Base-by-base conservation (phyloP, 805 yeast genomes). In the Schwanniomyces yamadae region DNA sequence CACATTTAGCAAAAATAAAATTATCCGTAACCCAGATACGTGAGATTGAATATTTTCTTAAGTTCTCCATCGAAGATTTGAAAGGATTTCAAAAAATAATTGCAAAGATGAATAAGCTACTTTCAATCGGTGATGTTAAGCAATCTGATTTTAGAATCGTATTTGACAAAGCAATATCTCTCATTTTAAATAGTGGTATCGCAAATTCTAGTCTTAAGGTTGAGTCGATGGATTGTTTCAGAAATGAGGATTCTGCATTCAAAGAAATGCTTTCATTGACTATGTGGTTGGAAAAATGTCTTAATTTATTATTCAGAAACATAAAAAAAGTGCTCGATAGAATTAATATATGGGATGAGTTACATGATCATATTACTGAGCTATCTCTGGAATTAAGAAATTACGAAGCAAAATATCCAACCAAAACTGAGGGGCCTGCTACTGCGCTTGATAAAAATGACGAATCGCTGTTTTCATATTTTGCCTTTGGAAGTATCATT, bases 11-110 rank as follows among this genome's bases (percentile, higher is more conserved):
- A 28, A 54, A 63, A 36, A 48, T 61, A 11, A 47, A 38, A 40
- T 35, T 57, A 30, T 42, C 55, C 1, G 35, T 33, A 4, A 33
- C 33, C 10, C 54, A 61, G 31, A 50, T 66, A 5, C 46, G 46
- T 10, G 80, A 67, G 33, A 71, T 74, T 36, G 72, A 67, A 31
- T 63, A 65, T 22, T 79, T 79, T 44, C 43, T 78, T 20, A 63
- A 62, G 23, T 77, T 63, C 40, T 69, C 82, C 0, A 37, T 55
- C 15, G 55, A 59, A 7, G 81, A 78, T 44, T 50, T 78, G 13
- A 45, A 43, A 3, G 48, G 45, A 4, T 66, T 66, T 37, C 48
- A 54, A 13, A 40, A 30, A 2, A 25, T 44, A 1, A 49, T 70
- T 11, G 54, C 59, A 10, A 61, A 52, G 36, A 48, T 77, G 18